Base-by-base conservation (phyloP, 805 yeast species). In the Candida nemodendra region DNA sequence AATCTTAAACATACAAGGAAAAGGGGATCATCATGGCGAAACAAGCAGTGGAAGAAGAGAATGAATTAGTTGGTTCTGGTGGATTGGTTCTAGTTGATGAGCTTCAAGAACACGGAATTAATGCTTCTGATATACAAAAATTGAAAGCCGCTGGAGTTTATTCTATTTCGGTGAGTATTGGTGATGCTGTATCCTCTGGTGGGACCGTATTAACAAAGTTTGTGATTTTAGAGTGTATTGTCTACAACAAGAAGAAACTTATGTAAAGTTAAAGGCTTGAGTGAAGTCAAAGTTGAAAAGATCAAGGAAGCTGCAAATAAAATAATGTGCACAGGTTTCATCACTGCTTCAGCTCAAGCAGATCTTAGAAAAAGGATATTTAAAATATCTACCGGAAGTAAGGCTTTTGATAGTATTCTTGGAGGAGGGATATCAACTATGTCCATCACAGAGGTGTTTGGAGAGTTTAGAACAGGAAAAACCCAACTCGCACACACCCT, bases 381-480 rank as follows among this genome's bases (percentile, higher is more conserved):
- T 27, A 67, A 79, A 30, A 59, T 84, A 14, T 78, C 89, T 1
- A 83, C 90, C 0, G 91, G 91, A 0, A 76, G 84, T 9, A 81
- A 77, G 53, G 80, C 80, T 38, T 67, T 84, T 34, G 88, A 84
- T 53, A 71, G 78, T 4, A 67, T 81, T 17, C 62, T 84, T 9
- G 89, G 89, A 9, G 91, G 89, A 7, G 90, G 91, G 0, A 66
- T 84, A 28, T 81, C 79, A 65, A 79, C 90, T 0, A 86, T 85
- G 69, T 76, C 85, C 22, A 78, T 83, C 37, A 81, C 89, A 0
- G 91, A 84, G 56, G 87, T 81, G 0, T 84, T 81, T 63, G 91
- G 91, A 1, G 91, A 84, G 51, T 84, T 80, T 49, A 67, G 91
- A 54, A 83, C 90, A 39, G 91, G 91, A 27, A 84, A 84, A 53